Percentiles rank a stretch among this genome's conserved stretches.
Evolutionary conservation across 371 early-diverging fungal species (phyloP).

Genomic region (Mucor ambiguus): DNA sequence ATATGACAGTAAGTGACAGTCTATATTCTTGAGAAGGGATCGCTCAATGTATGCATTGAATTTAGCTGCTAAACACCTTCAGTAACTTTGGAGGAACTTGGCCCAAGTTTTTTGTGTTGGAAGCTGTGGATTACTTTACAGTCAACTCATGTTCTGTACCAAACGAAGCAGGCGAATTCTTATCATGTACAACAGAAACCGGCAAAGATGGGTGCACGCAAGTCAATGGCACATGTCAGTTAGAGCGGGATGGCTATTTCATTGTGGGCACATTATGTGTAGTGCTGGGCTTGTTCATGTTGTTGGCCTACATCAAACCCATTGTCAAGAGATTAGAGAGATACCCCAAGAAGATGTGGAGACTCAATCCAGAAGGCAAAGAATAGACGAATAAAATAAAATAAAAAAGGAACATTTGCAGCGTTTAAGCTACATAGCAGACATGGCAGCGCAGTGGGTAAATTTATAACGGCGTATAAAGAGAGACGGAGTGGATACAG

Average conservation of each 20-base stretch:
- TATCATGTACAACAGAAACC: constrained; percentile 65
- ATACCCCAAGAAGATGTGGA: constrained; percentile 48
- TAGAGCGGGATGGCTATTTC: constrained; percentile 86
- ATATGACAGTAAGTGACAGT: constrained; percentile 84
- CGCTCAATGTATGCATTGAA: background rate
- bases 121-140: constrained; percentile 93
- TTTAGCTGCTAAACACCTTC: constrained; percentile 87
- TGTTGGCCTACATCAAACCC: constrained; percentile 70
- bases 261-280: constrained; percentile 74
- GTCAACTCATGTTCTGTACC: constrained; percentile 65
- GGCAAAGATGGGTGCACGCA: constrained; percentile 63
- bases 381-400: background rate
- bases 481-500: too few relatives aligned
- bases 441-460: too few relatives aligned
- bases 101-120: constrained; percentile 93
- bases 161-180: constrained; percentile 33
- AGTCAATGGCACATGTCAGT: constrained; percentile 70
- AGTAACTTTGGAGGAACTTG: constrained; percentile 98
- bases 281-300: constrained; percentile 59
- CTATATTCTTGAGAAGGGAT: background rate
- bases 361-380: constrained; percentile 22
- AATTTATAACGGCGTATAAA: too few relatives aligned
- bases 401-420: background rate
- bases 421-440: background rate
- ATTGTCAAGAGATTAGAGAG: constrained; percentile 69